Evolutionary conservation across 768 basidiomycete species (phyloP), one percentile per base, ranked within the genome.

Genomic region (Tricholoma sp.): DNA sequence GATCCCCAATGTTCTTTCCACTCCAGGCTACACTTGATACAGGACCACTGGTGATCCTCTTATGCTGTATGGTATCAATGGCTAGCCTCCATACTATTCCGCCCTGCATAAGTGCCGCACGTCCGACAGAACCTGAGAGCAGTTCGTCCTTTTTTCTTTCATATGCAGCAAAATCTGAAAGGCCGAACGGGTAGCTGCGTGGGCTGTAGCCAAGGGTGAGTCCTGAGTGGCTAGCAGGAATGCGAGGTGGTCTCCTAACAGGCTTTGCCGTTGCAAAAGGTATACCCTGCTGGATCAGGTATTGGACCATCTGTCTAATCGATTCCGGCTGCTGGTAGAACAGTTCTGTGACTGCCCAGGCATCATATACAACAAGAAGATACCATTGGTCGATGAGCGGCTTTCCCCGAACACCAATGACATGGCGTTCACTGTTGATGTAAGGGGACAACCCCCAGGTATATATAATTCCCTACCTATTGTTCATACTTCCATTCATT

Each of bases 11-110:
- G 11, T 31, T 50, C 50, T 35, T 35, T 50, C 50, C 50, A 31
- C 27, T 21, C 50, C 50, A 29, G 18, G n/a, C 18, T 50, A 18
- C 21, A 39, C 14, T 37, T 22, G 22, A 52, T 52, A 14, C 21
- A 7, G 43, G 43, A 12, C 43, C 21, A 12, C 11, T 45, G 21
- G 43, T 45, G 43, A 45, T 10, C 39, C 39, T 53, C 32, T 51
- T 50, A 19, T 27, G n/a, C 5, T 29, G 32, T 19, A 53, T 51
- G 11, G 14, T 16, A 34, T 57, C 52, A 12, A 41, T 11, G 16
- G 59, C 55, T 2, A 60, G 59, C 22, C 55, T 32, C 55, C 59
- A 60, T 14, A 57, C 16, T 8, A 60, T 56, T n/a, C 59, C 46
- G 0, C 59, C 55, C 4, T 22, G 22, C 12, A 31, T 50, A 5